phyloP scores from a whole-genome alignment of 2,329 filamentous ascomycete genomes.

The Simplicillium aogashimaense region DNA sequence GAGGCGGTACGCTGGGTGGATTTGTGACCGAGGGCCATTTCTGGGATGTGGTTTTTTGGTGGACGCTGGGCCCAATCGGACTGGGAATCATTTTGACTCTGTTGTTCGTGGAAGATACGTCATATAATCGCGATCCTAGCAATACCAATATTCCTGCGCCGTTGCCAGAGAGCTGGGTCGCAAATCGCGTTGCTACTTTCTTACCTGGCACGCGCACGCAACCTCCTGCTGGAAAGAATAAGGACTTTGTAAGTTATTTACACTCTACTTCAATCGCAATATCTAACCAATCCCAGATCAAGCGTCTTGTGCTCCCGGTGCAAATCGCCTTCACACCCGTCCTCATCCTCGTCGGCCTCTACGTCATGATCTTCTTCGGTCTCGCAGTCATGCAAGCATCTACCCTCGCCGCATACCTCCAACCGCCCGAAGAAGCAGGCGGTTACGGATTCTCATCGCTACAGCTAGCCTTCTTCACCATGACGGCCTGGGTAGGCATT shows the following conservation, averaged over 20 bases:
- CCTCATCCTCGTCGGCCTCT: neutral
- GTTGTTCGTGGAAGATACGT: neutral
- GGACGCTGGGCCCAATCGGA: neutral
- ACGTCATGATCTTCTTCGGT: neutral
- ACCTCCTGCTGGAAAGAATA: neutral
- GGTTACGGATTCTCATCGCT: neutral
- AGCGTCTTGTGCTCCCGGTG: neutral
- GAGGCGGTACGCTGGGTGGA: neutral
- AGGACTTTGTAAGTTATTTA: neutral
- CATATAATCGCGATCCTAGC: neutral
- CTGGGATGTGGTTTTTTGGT: neutral
- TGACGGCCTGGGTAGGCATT: neutral
- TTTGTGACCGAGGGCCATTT: neutral
- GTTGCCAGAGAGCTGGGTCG: neutral
- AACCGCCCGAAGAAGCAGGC: neutral
- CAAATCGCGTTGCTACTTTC: neutral
- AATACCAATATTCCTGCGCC: neutral
- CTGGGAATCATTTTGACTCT: neutral
- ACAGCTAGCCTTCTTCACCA: neutral
- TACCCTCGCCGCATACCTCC: neutral
- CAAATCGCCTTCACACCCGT: neutral
- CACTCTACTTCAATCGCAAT: no score
- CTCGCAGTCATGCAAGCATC: neutral
- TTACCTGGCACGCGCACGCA: neutral
- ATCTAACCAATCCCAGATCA: neutral